Base-by-base conservation (phyloP, 2,329 filamentous ascomycete genomes). In the Trichoderma sp. region DNA sequence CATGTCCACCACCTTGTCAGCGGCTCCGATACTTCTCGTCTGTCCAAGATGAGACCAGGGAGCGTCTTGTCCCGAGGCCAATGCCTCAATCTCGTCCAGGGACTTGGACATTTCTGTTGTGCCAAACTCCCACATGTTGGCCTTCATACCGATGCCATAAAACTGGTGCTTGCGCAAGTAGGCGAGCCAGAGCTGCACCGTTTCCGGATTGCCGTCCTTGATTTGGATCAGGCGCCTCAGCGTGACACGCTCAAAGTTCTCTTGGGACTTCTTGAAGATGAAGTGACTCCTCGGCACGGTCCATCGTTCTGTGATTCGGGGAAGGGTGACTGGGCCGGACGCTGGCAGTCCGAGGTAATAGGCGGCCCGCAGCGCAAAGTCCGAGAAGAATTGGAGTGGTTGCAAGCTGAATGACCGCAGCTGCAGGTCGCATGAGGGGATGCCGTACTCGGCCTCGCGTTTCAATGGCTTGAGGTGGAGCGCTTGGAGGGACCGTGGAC, bases 121-220 rank as follows among this genome's bases (percentile, higher is more conserved):
- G 72, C 90, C 88, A 77, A 92, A 93, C 74, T 97, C 92, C 88
- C 91, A 99, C 57, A 98, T 85, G 76, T 99, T 97, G 61, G 95
- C 95, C 84, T 99, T 99, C 93, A 99, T 96, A 72, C 95, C 95
- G 47, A 98, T 89, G n/a, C 95, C 95, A 71, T 96, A 91, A 76
- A 95, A 96, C 48, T 93, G 91, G 75, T 97, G 90, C 79, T 96
- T 96, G 74, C 91, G 87, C 74, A 99, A 77, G 75, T 96, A 98
- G 0, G 92, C 93, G 66, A 99, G 81, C 95, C 95, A 99, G 30
- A 93, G 78, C 77, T 96, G 90, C 43, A 99, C 93, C 1, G 88
- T 89, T 75, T 97, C 92, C 0, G 93, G 88, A 73, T 97, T 85
- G 0, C 93, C 95, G 74, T 98, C 95, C 69, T 92, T 90, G 73